Percentiles rank a stretch among this genome's conserved stretches.
Conservation (phyloP, 2,329 filamentous ascomycete genomes). For the Sclerotiophoma versabilis region DNA sequence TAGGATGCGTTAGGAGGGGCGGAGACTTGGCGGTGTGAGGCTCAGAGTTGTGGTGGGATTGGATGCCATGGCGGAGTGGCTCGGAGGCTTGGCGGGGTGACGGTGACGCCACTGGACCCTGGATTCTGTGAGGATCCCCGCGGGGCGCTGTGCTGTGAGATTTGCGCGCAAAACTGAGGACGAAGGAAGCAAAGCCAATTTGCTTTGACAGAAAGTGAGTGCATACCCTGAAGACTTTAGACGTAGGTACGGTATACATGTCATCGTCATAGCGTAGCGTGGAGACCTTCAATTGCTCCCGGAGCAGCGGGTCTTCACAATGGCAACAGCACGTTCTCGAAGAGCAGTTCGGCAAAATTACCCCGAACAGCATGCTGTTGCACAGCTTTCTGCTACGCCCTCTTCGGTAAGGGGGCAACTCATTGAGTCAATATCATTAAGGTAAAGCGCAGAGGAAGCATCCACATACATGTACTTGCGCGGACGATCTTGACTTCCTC, state of each 20-base stretch:
- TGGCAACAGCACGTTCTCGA: background rate
- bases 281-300: background rate
- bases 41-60: slow-evolving; percentile 4
- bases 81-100: slow-evolving; percentile 27
- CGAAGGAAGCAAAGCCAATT: background rate
- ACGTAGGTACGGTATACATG: background rate
- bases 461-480: background rate
- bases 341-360: no score
- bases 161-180: background rate
- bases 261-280: background rate
- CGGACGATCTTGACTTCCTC: background rate
- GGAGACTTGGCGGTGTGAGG: slow-evolving; percentile 20
- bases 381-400: background rate
- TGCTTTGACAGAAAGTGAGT: background rate
- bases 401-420: background rate
- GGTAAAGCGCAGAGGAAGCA: background rate
- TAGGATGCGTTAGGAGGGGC: slow-evolving; percentile 5
- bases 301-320: background rate
- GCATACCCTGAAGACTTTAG: background rate
- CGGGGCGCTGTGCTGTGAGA: background rate
- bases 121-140: background rate
- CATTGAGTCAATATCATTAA: background rate
- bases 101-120: slow-evolving; percentile 19
- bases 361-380: no score
- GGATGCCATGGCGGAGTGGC: slow-evolving; percentile 4